Evolutionary conservation across 345 rosid species (phyloP).

Genomic region (Syzygium aromaticum): DNA sequence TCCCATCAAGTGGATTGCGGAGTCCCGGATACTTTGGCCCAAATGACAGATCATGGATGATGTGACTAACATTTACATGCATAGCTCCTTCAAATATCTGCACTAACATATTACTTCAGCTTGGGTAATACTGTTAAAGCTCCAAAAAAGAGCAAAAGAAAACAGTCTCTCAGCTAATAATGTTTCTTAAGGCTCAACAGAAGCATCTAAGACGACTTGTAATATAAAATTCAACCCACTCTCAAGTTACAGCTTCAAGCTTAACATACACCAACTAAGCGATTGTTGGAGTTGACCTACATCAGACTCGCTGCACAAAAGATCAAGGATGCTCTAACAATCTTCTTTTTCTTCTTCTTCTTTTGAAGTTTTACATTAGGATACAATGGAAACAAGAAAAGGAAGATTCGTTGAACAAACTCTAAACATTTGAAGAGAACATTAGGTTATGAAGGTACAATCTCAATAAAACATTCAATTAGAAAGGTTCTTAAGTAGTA

Average conservation of each 20-base stretch:
- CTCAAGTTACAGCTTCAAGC: not conserved
- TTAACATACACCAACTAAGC: not conserved
- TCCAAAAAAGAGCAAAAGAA: not conserved
- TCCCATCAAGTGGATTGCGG: slow-evolving; percentile 95
- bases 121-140: not conserved
- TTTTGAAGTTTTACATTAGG: not conserved
- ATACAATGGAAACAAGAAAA: not conserved
- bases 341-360: not conserved
- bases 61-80: slow-evolving; percentile 85
- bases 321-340: not conserved
- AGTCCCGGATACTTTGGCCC: slow-evolving; percentile 95
- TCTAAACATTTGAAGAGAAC: not conserved
- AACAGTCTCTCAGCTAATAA: not conserved
- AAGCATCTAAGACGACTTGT: not conserved
- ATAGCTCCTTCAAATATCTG: slow-evolving; percentile 90
- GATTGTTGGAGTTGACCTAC: not conserved
- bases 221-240: not conserved
- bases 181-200: not conserved
- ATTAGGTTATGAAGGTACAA: not conserved
- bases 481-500: not conserved
- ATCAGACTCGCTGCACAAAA: not conserved
- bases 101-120: not conserved
- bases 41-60: slow-evolving; percentile 81
- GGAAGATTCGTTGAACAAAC: not conserved
- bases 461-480: not conserved